These are phyloP conservation scores for Stromatinia cepivora DNA, from an alignment of 2,329 filamentous ascomycete genomes.

Conservation along the genomic window DNA sequence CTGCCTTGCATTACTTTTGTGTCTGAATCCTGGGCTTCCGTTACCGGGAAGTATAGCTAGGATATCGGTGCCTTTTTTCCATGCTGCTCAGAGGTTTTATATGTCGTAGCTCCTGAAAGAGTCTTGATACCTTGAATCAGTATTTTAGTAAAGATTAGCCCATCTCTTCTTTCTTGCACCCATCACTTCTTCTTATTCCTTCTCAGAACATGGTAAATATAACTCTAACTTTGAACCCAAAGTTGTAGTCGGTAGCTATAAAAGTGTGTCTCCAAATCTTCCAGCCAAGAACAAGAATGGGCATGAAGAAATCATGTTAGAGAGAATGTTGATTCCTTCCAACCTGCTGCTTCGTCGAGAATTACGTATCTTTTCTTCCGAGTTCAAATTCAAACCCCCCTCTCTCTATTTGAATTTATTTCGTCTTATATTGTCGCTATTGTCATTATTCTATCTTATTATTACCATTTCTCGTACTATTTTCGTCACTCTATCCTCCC, in stretches of 20 bases:
- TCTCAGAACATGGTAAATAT: background rate
- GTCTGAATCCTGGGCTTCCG: background rate
- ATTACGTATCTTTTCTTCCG: background rate
- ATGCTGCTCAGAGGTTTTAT: background rate
- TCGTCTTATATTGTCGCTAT: background rate
- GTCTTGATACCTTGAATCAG: background rate
- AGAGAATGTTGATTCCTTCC: background rate
- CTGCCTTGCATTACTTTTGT: background rate
- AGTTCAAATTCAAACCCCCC: background rate
- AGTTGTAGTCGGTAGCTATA: background rate
- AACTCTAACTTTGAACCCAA: background rate
- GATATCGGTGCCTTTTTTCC: background rate
- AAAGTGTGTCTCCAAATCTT: background rate
- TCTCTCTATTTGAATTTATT: background rate
- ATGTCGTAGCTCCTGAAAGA: background rate
- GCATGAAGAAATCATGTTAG: background rate
- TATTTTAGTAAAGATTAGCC: background rate
- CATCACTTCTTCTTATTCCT: background rate
- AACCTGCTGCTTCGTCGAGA: background rate
- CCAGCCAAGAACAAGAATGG: background rate
- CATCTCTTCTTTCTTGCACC: background rate
- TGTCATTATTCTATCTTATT: background rate
- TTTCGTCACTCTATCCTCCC: background rate
- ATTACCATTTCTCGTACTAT: background rate
- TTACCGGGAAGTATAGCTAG: background rate